Conservation (phyloP, 257 asterid genomes). For the Primulina eburnea region DNA sequence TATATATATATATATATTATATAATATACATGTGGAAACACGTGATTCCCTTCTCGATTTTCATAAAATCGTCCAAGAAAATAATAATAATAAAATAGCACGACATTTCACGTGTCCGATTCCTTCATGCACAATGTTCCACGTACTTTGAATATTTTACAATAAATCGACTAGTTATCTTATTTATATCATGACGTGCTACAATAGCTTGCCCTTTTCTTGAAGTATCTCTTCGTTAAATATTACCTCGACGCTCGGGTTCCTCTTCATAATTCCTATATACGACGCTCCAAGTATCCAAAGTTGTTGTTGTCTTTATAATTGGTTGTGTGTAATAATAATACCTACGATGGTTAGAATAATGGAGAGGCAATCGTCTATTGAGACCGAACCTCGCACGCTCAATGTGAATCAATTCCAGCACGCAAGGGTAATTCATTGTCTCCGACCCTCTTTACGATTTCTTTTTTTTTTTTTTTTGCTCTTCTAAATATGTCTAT, state of each 20-base stretch:
- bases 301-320: too few relatives aligned
- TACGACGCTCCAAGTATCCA: too few relatives aligned
- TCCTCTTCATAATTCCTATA: background rate
- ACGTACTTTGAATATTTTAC: background rate
- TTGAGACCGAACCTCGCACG: background rate
- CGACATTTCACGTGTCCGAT: background rate
- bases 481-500: too few relatives aligned
- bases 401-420: background rate
- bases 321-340: too few relatives aligned
- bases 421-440: background rate
- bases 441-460: too few relatives aligned
- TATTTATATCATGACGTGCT: background rate
- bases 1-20: too few relatives aligned
- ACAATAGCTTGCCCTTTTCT: background rate
- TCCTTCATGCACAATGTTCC: background rate
- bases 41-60: too few relatives aligned
- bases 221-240: background rate
- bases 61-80: too few relatives aligned
- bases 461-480: too few relatives aligned
- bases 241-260: background rate
- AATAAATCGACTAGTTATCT: background rate
- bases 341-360: background rate
- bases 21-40: too few relatives aligned
- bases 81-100: too few relatives aligned
- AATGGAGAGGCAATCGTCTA: background rate